phyloP scores from a whole-genome alignment of 805 yeast genomes.

The Schwanniomyces vanrijiae region DNA sequence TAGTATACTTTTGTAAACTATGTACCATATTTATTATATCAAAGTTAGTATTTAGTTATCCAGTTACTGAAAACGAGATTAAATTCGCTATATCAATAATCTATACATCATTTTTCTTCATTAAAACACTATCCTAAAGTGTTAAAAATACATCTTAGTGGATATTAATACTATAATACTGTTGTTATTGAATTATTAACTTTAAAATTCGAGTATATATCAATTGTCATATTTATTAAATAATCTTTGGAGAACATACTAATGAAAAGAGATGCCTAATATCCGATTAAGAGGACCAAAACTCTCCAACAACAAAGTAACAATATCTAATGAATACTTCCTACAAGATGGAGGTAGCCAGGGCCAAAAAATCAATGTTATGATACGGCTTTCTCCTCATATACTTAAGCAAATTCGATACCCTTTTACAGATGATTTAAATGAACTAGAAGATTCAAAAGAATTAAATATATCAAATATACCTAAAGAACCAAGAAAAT shows the following conservation, averaged over 20 bases:
- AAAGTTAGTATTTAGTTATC: not conserved
- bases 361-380: constrained; percentile 6
- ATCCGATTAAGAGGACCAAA: constrained; percentile 11
- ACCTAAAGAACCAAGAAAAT: not conserved
- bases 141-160: not conserved
- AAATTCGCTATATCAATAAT: not conserved
- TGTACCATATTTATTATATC: no score
- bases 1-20: no score
- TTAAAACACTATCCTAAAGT: not conserved
- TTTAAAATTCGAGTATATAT: not conserved
- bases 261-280: constrained; percentile 7
- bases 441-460: not conserved
- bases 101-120: not conserved
- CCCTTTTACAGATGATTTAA: not conserved
- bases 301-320: constrained; percentile 6
- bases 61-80: not conserved
- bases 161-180: not conserved
- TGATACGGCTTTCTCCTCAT: constrained; percentile 11
- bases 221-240: not conserved
- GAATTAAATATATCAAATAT: not conserved
- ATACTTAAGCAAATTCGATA: constrained; percentile 1
- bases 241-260: not conserved
- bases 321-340: constrained; percentile 5
- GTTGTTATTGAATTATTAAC: not conserved
- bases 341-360: constrained; percentile 5